Evolutionary conservation across 352 stramenopile genomes (phyloP).

Genomic region (Phytophthora pseudosyringae): DNA sequence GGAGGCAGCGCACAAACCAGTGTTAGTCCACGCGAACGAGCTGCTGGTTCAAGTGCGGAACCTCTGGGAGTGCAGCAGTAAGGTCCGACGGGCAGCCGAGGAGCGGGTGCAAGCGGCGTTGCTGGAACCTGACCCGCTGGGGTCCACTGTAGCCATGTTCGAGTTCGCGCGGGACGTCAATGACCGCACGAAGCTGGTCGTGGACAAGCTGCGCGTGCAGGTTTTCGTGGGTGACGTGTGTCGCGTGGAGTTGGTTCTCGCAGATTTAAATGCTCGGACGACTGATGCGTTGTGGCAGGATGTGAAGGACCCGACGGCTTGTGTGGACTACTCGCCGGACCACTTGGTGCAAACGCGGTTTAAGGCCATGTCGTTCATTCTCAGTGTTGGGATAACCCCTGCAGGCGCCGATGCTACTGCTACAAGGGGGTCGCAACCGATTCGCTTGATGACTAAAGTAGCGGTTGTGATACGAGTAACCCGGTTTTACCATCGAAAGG

Average conservation of each 20-base stretch:
- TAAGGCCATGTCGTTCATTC: conserved; percentile 63
- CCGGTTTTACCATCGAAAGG: conserved; percentile 55
- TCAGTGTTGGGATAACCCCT: conserved; percentile 44
- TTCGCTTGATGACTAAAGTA: conserved; percentile 50
- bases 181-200: conserved; percentile 54
- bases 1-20: conserved; percentile 52
- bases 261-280: conserved; percentile 55
- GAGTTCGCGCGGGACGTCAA: conserved; percentile 59
- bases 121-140: conserved; percentile 63
- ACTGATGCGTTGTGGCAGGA: conserved; percentile 75
- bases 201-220: conserved; percentile 63
- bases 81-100: conserved; percentile 40
- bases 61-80: conserved; percentile 52
- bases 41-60: conserved; percentile 61
- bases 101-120: conserved; percentile 42
- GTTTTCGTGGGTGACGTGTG: conserved; percentile 48
- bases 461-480: conserved; percentile 59
- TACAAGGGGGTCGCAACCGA: not conserved
- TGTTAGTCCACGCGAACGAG: conserved; percentile 55
- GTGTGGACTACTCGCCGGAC: conserved; percentile 66
- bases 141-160: conserved; percentile 68
- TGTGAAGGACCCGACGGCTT: conserved; percentile 60
- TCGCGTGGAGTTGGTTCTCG: conserved; percentile 48
- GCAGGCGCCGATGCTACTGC: not conserved
- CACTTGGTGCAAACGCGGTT: conserved; percentile 69